These are phyloP conservation scores for Wickerhamomyces sp. DNA, from an alignment of 1,139 yeast species.

Conservation along the genomic window DNA sequence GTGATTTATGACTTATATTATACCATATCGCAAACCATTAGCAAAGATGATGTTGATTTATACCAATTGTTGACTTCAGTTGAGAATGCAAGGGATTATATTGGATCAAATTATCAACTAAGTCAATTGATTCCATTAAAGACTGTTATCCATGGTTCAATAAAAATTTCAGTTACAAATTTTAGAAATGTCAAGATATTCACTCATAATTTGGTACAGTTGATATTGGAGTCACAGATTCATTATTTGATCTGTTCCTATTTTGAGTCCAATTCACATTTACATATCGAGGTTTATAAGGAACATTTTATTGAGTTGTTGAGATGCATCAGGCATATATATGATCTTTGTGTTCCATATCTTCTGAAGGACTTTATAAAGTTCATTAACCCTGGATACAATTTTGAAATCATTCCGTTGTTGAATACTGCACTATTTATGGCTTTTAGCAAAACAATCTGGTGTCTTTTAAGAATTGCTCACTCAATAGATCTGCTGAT, in stretches of 20 bases:
- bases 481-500: conserved; percentile 14
- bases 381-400: conserved; percentile 4
- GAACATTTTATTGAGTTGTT: conserved; percentile 4
- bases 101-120: conserved; percentile 3
- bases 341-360: conserved; percentile 12
- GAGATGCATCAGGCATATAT: neutral
- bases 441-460: conserved; percentile 1
- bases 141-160: conserved; percentile 5
- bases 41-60: neutral
- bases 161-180: conserved; percentile 2
- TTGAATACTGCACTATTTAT: conserved; percentile 7
- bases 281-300: conserved; percentile 9
- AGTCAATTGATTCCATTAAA: conserved; percentile 3
- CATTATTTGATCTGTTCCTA: conserved; percentile 7
- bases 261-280: conserved; percentile 13
- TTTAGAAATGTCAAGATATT: conserved; percentile 10
- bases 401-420: conserved; percentile 14
- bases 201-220: conserved; percentile 7
- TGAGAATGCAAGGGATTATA: neutral
- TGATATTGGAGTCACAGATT: conserved; percentile 11
- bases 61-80: neutral
- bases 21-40: neutral
- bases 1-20: conserved; percentile 5
- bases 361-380: conserved; percentile 10
- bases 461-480: conserved; percentile 9